A percentile compares a stretch with the other conserved stretches of the same genome.
phyloP scores from a whole-genome alignment of 768 basidiomycete genomes.

The Coprinellus micaceus region DNA sequence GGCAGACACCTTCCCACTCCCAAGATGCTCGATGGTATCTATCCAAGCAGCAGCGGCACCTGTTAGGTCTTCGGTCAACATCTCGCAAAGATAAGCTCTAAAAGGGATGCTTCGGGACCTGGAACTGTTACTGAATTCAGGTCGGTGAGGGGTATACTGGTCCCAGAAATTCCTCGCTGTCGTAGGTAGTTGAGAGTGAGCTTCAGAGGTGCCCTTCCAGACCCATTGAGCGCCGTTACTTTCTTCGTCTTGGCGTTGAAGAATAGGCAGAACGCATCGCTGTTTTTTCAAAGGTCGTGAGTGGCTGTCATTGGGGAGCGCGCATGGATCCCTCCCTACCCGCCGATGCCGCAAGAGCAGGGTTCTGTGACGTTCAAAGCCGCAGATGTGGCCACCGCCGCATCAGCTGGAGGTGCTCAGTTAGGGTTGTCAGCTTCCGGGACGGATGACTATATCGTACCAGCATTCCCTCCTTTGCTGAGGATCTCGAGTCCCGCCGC shows the following conservation, averaged over 20 bases:
- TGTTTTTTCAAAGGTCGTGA: background rate
- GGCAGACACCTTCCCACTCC: slow-evolving; percentile 61
- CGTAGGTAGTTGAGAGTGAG: slow-evolving; percentile 72
- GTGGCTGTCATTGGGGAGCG: background rate
- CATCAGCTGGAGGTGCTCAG: slow-evolving; percentile 58
- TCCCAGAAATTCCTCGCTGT: slow-evolving; percentile 61
- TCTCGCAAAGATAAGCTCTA: too few species aligned
- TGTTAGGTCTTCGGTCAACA: too few species aligned
- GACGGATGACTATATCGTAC: slow-evolving; percentile 34
- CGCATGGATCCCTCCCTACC: slow-evolving; percentile 55
- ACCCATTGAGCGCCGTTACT: slow-evolving; percentile 89
- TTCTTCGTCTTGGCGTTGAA: slow-evolving; percentile 79
- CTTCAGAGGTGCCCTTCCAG: slow-evolving; percentile 80
- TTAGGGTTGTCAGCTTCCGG: background rate
- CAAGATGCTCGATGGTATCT: slow-evolving; percentile 81
- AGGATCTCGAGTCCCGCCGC: slow-evolving; percentile 92
- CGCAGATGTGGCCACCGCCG: slow-evolving; percentile 89
- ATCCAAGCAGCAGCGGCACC: slow-evolving; percentile 96
- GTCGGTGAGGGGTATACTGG: slow-evolving; percentile 70
- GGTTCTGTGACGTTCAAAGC: slow-evolving; percentile 92
- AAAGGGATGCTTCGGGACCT: too few species aligned
- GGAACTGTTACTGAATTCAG: slow-evolving; percentile 92
- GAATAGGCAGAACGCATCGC: slow-evolving; percentile 88
- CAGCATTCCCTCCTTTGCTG: slow-evolving; percentile 92
- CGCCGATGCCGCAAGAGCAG: slow-evolving; percentile 88